Percentiles rank a stretch among this genome's conserved stretches.
Conservation (phyloP, 2,329 filamentous ascomycete species). For the Aphanoascus verrucosus region DNA sequence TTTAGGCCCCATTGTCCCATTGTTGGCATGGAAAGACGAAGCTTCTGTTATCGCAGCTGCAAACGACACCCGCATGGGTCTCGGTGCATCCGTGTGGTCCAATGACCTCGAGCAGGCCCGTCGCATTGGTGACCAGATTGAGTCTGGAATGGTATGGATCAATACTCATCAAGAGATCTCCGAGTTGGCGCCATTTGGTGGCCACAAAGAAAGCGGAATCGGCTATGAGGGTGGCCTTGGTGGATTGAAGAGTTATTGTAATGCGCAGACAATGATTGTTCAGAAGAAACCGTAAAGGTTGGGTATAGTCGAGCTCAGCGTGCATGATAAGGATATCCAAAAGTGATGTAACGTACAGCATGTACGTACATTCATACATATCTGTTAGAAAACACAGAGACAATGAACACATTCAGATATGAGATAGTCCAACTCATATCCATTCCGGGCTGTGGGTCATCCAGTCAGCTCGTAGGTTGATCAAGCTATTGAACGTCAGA, state of each 20-base stretch:
- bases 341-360: neutral
- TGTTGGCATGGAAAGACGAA: conserved; percentile 52
- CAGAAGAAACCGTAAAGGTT: conserved; percentile 17
- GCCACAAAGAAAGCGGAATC: conserved; percentile 44
- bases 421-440: too few relatives aligned
- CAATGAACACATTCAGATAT: neutral
- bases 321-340: too few relatives aligned
- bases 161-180: conserved; percentile 36
- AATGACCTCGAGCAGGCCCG: conserved; percentile 43
- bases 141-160: conserved; percentile 52
- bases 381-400: neutral
- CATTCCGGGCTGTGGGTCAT: too few relatives aligned
- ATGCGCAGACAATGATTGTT: conserved; percentile 28
- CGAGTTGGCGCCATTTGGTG: conserved; percentile 36
- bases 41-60: conserved; percentile 48
- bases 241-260: conserved; percentile 35
- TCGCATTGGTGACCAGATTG: conserved; percentile 44
- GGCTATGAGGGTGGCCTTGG: conserved; percentile 39
- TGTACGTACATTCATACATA: neutral
- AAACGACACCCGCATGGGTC: conserved; percentile 44
- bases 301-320: too few relatives aligned
- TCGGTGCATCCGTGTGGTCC: conserved; percentile 50
- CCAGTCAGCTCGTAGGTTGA: too few relatives aligned
- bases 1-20: conserved; percentile 50
- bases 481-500: too few relatives aligned